Conservation (phyloP, 192 early-diverging fungal genomes). For the Coemansia sp. region DNA sequence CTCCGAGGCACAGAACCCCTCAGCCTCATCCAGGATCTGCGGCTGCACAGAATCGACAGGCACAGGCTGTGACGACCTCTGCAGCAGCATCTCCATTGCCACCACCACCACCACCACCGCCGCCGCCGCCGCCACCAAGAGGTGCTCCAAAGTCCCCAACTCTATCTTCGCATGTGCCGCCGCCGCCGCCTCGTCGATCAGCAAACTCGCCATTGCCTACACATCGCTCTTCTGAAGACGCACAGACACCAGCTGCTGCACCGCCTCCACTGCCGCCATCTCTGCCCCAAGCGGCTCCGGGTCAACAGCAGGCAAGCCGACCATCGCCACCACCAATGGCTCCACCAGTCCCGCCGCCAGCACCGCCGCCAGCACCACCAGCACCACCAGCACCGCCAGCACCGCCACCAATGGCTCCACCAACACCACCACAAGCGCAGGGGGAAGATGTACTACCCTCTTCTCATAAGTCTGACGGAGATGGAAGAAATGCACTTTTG, state of each 20-base stretch:
- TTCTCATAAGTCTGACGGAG: slow-evolving; percentile 24
- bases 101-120: slow-evolving; percentile 10
- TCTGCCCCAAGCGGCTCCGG: slow-evolving; percentile 13
- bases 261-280: slow-evolving; percentile 13
- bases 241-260: not conserved
- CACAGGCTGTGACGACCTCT: slow-evolving; percentile 13
- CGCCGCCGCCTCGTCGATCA: slow-evolving; percentile 23
- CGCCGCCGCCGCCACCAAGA: slow-evolving; percentile 16
- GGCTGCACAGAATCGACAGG: slow-evolving; percentile 2
- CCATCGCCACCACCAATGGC: slow-evolving; percentile 19
- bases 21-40: slow-evolving; percentile 9
- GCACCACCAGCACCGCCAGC: slow-evolving; percentile 13
- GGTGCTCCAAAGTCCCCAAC: slow-evolving; percentile 7
- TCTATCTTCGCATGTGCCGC: slow-evolving; percentile 7
- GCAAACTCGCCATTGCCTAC: slow-evolving; percentile 19
- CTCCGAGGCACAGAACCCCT: slow-evolving; percentile 16
- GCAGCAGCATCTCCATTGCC: slow-evolving; percentile 19
- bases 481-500: slow-evolving; percentile 31
- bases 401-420: slow-evolving; percentile 10
- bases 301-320: not conserved
- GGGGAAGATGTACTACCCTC: slow-evolving; percentile 7
- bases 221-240: not conserved
- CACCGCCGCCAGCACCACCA: slow-evolving; percentile 19
- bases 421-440: slow-evolving; percentile 9
- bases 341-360: slow-evolving; percentile 9